Evolutionary conservation across 768 basidiomycete species (phyloP), one percentile per base, ranked within the genome.

Genomic region (Cubamyces sp.): DNA sequence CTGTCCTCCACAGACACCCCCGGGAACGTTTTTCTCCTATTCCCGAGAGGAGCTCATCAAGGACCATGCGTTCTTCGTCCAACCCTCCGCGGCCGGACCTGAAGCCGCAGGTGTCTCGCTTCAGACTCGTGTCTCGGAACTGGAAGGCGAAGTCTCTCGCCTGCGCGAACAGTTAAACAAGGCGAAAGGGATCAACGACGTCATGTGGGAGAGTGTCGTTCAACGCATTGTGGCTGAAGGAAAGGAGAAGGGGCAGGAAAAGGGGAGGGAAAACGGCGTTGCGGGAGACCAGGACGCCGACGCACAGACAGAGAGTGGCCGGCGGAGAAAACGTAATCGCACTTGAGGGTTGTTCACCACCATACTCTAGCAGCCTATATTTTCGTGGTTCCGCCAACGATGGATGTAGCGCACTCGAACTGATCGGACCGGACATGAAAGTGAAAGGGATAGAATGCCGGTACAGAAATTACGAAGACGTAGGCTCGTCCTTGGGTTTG

Each of bases 141-240:
- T 96, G 1, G 89, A 94, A 74, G 74, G 77, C 3, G 93, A 97
- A 73, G 82, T 94, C 8, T 79, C 79, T 52, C 75, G 73, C 25
- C 74, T 96, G 60, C 83, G 81, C 48, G 83, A 85, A 48, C 88
- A 94, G 63, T 77, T 98, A 6, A 84, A 85, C 26, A 88, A 86
- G 71, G 96, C 96, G 5, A 93, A 94, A 70, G 85, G 88, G n/a
- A 81, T 97, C 61, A 98, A 97, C 68, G 94, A 97, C 70, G 81
- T 83, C 54, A 96, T 97, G 89, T 97, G 96, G 96, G 89, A 91
- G 66, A 84, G 82, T 2, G 84, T 94, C 1, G 90, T 96, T 28
- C 87, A 90, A 65, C 82, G 77, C 47, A 74, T 87, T 15, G 75
- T 89, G 3, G 71, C 74, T n/a, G 75, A 77, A 48, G 74, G 70